phyloP scores from a whole-genome alignment of 257 asterid genomes.

The Solanum dulcamara region DNA sequence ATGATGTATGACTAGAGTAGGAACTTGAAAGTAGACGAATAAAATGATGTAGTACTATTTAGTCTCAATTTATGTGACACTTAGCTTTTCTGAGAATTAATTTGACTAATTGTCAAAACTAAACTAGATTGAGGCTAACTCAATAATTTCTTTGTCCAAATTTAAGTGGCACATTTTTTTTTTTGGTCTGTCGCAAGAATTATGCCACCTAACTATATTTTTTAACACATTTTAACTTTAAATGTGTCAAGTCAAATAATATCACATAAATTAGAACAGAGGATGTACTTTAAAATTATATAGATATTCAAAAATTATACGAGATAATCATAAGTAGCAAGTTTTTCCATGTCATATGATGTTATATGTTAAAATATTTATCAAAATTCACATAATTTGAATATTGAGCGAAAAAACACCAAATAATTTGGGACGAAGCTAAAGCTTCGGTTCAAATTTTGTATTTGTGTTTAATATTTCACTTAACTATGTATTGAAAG shows the following conservation, averaged over 20 bases:
- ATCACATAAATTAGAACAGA: not conserved
- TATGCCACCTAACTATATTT: not conserved
- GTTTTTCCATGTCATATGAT: not conserved
- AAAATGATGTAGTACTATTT: not conserved
- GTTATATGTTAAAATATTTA: not conserved
- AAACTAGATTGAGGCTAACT: not conserved
- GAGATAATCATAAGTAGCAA: not conserved
- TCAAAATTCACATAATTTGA: not conserved
- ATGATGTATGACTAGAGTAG: slow-evolving; percentile 5
- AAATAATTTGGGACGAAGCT: not conserved
- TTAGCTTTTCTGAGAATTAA: not conserved
- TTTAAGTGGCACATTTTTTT: too few species aligned
- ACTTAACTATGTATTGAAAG: not conserved
- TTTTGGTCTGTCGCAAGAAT: not conserved
- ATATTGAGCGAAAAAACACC: not conserved
- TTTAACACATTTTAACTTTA: too few species aligned
- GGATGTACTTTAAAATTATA: too few species aligned
- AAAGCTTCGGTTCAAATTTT: not conserved
- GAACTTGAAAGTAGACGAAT: not conserved
- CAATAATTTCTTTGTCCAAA: not conserved
- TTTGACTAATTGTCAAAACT: not conserved
- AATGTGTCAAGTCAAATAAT: rapidly evolving
- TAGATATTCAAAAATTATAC: not conserved
- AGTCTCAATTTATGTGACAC: not conserved
- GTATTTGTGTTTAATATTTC: not conserved